These are phyloP conservation scores for Tylopilus felleus DNA, from an alignment of 768 basidiomycete genomes.

Conservation along the genomic window DNA sequence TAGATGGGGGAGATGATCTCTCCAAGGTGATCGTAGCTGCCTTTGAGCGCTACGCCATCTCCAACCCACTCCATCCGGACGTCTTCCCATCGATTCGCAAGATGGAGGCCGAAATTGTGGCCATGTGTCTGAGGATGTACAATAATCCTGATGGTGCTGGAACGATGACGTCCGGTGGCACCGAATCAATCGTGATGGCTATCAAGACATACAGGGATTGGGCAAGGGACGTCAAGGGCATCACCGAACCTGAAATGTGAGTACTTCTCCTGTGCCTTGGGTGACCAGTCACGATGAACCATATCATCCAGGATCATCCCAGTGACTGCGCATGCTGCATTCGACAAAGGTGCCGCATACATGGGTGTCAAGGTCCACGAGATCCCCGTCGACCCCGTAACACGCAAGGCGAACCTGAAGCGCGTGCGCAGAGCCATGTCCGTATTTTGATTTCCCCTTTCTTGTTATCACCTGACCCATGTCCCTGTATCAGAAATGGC, in stretches of 20 bases:
- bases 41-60: constrained; percentile 76
- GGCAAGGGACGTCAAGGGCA: constrained; percentile 81
- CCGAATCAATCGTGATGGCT: constrained; percentile 95
- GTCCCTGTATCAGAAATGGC: constrained; percentile 50
- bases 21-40: constrained; percentile 76
- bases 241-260: constrained; percentile 90
- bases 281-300: not conserved
- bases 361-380: constrained; percentile 86
- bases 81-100: constrained; percentile 90
- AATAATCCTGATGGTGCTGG: constrained; percentile 85
- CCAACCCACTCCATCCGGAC: constrained; percentile 90
- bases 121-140: constrained; percentile 84
- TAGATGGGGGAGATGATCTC: constrained; percentile 83
- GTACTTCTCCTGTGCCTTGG: constrained; percentile 20
- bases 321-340: constrained; percentile 86
- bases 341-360: constrained; percentile 89
- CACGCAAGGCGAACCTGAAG: constrained; percentile 75
- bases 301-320: constrained; percentile 66
- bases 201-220: constrained; percentile 94
- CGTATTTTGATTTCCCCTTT: constrained; percentile 29
- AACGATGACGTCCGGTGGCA: constrained; percentile 92
- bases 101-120: constrained; percentile 95
- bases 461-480: constrained; percentile 1
- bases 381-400: constrained; percentile 74
- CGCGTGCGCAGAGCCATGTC: constrained; percentile 85